Conservation (phyloP, 169 alveolate species). For the Eimeria maxima region DNA sequence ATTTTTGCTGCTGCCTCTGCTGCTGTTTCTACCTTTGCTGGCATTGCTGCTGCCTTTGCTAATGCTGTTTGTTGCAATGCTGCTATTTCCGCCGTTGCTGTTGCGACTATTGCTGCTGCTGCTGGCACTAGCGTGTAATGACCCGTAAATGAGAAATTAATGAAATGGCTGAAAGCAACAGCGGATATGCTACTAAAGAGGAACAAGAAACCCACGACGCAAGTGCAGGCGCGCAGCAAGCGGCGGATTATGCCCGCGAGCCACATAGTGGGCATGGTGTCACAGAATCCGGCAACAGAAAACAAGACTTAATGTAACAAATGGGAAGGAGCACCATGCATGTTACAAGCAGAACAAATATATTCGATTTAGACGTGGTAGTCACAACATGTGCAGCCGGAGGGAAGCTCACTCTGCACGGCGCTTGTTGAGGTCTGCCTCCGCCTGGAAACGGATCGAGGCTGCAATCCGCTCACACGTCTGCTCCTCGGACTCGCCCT, state of each 20-base stretch:
- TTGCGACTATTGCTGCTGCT: neutral
- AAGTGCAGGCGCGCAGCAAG: too few species aligned
- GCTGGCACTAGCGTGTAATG: neutral
- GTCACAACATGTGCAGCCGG: neutral
- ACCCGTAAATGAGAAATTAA: too few species aligned
- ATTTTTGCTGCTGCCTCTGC: neutral
- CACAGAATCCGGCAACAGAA: too few species aligned
- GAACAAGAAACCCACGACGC: too few species aligned
- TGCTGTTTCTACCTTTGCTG: too few species aligned
- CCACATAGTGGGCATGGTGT: too few species aligned
- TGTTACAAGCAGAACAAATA: too few species aligned
- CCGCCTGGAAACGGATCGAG: conserved; percentile 65
- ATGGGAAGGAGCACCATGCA: too few species aligned
- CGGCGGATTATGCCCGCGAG: too few species aligned
- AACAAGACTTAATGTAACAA: too few species aligned
- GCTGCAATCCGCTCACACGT: conserved; percentile 66
- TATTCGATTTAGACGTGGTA: too few species aligned
- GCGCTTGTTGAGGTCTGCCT: conserved; percentile 64
- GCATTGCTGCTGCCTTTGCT: neutral
- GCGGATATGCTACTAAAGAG: neutral
- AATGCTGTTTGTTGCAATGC: neutral
- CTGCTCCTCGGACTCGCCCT: conserved; percentile 66
- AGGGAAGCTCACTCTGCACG: conserved; percentile 15
- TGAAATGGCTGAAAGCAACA: neutral
- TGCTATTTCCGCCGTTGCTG: neutral